Base-by-base conservation (phyloP, 495 filamentous ascomycete genomes). In the Penicillium dipodomyicola region DNA sequence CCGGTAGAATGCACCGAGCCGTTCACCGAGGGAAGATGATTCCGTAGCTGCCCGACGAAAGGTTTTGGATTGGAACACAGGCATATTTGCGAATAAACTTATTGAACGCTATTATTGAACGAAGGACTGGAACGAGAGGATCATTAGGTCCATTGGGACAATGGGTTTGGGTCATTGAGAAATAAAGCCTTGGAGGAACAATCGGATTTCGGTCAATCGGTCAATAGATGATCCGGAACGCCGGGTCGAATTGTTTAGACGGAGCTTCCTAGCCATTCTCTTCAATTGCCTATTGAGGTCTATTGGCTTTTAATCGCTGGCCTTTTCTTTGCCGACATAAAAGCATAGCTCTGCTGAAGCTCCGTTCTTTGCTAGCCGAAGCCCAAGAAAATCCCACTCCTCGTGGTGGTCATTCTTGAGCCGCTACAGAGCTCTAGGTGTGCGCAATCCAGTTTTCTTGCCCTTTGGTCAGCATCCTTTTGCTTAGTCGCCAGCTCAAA, bases 1-100 rank as follows among this genome's bases (percentile, higher is more conserved):
- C 54, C 94, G 88, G 76, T 99, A 99, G 22, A 80, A 75, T 40
- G 87, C 81, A 7, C 86, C 89, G 58, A 96, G 72, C n/a, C 82
- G 82, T 69, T 83, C 82, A 25, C 81, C 70, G 54, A 79, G 60
- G 74, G 81, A 29, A 73, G 75, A 77, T n/a, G 75, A 76, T 11
- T 69, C 72, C 7, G 72, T 75, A 29, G 73, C 69, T 35, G 75
- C 63, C 33, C 63, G 77, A 30, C 82, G 83, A 69, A 85, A 96
- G 45, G 88, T 87, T 61, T 91, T 91, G 51, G 80, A 79, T 47
- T 73, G 80, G 62, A 96, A 96, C 37, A 81, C 77, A 20, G 82
- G 82, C 92, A 96, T 96, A 57, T 55, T 75, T 4, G 7, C 30
- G 37, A 32, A 10, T 30, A 14, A 37, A 37, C 27, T 7, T 35